Base-by-base conservation (phyloP, 2,329 filamentous ascomycete species). In the Trichoderma atrobrunneum region DNA sequence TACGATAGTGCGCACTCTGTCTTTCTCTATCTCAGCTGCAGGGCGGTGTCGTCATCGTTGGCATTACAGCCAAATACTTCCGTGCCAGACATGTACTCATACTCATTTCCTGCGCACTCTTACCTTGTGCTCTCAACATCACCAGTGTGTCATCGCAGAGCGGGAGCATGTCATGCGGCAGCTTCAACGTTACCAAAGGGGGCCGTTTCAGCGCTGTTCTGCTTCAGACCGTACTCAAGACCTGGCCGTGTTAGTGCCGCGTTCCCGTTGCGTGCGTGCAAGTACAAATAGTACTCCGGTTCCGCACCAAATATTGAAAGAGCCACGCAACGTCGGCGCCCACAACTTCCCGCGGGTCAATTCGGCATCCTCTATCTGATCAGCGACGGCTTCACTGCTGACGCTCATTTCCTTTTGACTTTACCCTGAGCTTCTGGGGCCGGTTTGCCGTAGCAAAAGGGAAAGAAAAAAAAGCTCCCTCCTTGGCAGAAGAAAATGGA, bases 401-500 rank as follows among this genome's bases (percentile, higher is more conserved):
- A 69, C 66, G 14, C 18, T 61, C 57, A 69, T 61, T 60, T 59
- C 12, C 12, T 8, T 32, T 59, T n/a, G 21, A 26, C 26, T 32
- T 51, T 51, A n/a, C n/a, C 56, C 34, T 32, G 39, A 59, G 18
- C 43, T 32, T 11, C 7, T 26, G n/a, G 57, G 16, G 66, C 65
- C 54, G 63, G 8, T 11, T 59, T 59, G 30, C 64, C 64, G 64
- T 34, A 43, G 16, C 32, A 48, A 48, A 60, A 10, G 39, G 62
- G 26, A 43, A 43, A 30, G n/a, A 36, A 39, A 14, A 43, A 43
- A 59, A 39, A 59, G 36, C 30, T 67, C 26, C 62, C 62, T 60
- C 62, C 60, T 65, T 36, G 54, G 54, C 30, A 34, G 59, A 72
- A 67, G 57, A 71, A 71, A 66, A 51, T 39, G 39, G 54, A 73